Base-by-base conservation (phyloP, 2,329 filamentous ascomycete genomes). In the Colletotrichum shisoi region DNA sequence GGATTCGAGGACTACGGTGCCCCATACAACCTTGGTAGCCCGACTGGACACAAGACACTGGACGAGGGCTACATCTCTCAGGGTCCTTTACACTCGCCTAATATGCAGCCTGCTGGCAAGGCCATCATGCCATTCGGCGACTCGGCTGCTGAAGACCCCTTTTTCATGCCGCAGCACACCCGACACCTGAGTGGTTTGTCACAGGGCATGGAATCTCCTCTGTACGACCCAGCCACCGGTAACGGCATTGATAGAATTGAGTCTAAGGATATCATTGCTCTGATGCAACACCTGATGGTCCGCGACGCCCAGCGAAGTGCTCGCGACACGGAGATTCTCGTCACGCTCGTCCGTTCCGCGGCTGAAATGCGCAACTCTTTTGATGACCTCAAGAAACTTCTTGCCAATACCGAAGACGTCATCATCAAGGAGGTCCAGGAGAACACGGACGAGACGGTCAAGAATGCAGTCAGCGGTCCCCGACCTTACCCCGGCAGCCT, bases 261-360 rank as follows among this genome's bases (percentile, higher is more conserved):
- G 76, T 97, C 93, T 52, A 95, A 96, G 79, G 95, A 99, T 74
- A 96, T 99, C 73, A 91, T 99, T 70, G 93, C 94, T 27, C 82
- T 99, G 68, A 99, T 99, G 95, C 94, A 99, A 76, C 95, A 99
- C 78, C 89, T 99, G 70, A 98, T 96, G 76, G 95, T 98, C 70
- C 91, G 95, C 42, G 95, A 99, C 80, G 95, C 94, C 46, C 94
- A 98, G 79, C 90, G 95, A 67, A 98, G 95, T 78, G 95, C 95
- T 52, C 88, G 95, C 51, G 95, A 99, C 74, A 98, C 95, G 0
- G 95, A 99, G 78, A 97, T 99, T 62, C 83, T 99, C 19, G 92
- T 97, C 53, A 94, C 95, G 0, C 87, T 99, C 39, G 95, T 99
- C 69, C 90, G 94, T 67, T 94, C 93, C 62, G 94, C 95, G 4